Percentiles rank a stretch among this genome's conserved stretches.
phyloP scores from a whole-genome alignment of 768 basidiomycete genomes.

The Flagelloscypha sp. region DNA sequence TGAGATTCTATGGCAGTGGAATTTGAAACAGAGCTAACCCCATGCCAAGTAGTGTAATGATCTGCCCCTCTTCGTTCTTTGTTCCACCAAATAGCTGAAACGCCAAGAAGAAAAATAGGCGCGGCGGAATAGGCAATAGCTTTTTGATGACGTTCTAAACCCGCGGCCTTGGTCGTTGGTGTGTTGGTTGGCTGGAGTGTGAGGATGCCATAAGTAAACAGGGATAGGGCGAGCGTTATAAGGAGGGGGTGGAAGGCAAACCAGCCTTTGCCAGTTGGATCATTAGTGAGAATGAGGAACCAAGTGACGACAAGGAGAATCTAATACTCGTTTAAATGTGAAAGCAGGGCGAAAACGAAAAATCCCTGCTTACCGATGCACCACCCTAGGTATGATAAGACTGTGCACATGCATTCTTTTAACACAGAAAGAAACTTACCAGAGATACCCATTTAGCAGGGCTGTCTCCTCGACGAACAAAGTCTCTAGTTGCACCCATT shows the following conservation, averaged over 20 bases:
- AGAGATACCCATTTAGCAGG: too few relatives aligned
- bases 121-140: conserved; percentile 48
- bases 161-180: conserved; percentile 55
- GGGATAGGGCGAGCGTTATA: conserved; percentile 46
- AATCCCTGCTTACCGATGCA: too few relatives aligned
- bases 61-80: conserved; percentile 41
- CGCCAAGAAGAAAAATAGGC: conserved; percentile 51
- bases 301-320: conserved; percentile 35
- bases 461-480: too few relatives aligned
- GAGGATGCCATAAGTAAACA: conserved; percentile 60
- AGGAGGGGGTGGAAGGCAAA: conserved; percentile 62
- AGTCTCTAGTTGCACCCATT: too few relatives aligned
- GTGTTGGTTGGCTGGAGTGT: conserved; percentile 70
- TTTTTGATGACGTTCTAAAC: conserved; percentile 62
- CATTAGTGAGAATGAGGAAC: conserved; percentile 34
- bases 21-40: conserved; percentile 38
- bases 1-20: neutral
- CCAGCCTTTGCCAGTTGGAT: conserved; percentile 43
- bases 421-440: too few relatives aligned
- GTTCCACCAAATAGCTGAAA: conserved; percentile 51
- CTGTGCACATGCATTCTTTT: too few relatives aligned
- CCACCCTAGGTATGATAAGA: too few relatives aligned
- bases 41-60: conserved; percentile 75
- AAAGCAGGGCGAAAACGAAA: too few relatives aligned
- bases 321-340: too few relatives aligned